Evolutionary conservation across 306 rosid genomes (phyloP).

Genomic region (Corylus heterophylla): DNA sequence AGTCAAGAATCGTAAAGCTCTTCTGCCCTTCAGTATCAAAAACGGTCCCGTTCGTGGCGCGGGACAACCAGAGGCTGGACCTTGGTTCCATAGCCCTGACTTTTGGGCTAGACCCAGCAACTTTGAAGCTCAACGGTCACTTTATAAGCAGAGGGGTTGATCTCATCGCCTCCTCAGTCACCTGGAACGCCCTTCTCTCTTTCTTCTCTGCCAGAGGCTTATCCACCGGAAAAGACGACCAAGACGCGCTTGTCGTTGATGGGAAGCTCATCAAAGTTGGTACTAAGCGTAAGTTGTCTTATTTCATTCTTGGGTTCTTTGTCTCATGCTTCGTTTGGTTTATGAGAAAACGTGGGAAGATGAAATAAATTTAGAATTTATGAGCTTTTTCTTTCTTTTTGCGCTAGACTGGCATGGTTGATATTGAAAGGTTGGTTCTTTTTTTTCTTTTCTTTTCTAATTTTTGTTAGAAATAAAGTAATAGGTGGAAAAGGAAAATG

Average conservation of each 20-base stretch:
- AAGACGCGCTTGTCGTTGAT: slow-evolving; percentile 49
- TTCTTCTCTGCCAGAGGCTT: slow-evolving; percentile 70
- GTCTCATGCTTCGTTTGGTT: neutral
- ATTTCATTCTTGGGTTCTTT: neutral
- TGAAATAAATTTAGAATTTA: neutral
- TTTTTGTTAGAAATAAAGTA: no score
- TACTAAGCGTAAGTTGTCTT: slow-evolving; percentile 48
- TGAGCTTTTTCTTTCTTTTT: neutral
- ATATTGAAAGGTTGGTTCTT: neutral
- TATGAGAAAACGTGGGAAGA: neutral
- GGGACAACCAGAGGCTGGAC: slow-evolving; percentile 58
- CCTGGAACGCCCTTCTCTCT: slow-evolving; percentile 76
- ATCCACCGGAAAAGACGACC: slow-evolving; percentile 44
- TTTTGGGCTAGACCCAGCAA: slow-evolving; percentile 67
- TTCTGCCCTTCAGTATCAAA: slow-evolving; percentile 57
- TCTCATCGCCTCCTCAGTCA: slow-evolving; percentile 60
- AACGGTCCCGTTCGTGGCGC: slow-evolving; percentile 22
- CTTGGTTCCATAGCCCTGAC: slow-evolving; percentile 60
- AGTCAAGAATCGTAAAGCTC: slow-evolving; percentile 44
- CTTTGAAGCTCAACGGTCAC: slow-evolving; percentile 72
- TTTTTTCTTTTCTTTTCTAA: no score
- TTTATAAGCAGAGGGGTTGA: slow-evolving; percentile 70
- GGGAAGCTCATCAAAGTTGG: slow-evolving; percentile 60
- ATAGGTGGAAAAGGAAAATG: neutral
- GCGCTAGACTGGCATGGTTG: neutral